Base-by-base conservation (phyloP, 768 basidiomycete genomes). In the Solioccasus polychromus region DNA sequence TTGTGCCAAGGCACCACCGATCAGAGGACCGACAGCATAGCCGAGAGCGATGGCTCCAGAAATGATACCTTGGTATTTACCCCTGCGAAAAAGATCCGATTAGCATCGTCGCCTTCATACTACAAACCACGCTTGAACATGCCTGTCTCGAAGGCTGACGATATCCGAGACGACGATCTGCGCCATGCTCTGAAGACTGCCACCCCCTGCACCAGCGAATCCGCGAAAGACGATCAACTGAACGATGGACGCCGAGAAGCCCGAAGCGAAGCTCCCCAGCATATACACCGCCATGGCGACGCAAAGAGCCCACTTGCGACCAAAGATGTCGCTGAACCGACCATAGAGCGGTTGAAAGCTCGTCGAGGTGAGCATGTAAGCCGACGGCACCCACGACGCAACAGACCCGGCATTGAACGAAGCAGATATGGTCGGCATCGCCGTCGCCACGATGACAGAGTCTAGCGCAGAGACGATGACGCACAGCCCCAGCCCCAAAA, bases 31-130 rank as follows among this genome's bases (percentile, higher is more conserved):
- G 5, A 84, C 70, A 0, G 78, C 75, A 54, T 81, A 85, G 4
- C 83, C 81, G 10, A 83, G 62, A 29, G 57, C 54, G 14, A 78
- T 70, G 11, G 78, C 72, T 5, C 73, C 78, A 3, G 81, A 79
- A 18, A 84, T 81, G 28, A 88, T 83, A 1, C 87, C 87, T 54
- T 86, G 83, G 55, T 87, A 89, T 66, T 88, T 88, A 20, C 85
- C 85, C 85, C 85, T 51, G 81, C 82, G 50, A 15, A 39, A 41
- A 47, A 18, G 6, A 15, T 15, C 8, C 14, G 2, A 15, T 28
- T 11, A 28, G n/a, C n/a, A n/a, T n/a, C n/a, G n/a, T n/a, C n/a
- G n/a, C n/a, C n/a, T n/a, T n/a, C n/a, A n/a, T n/a, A n/a, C n/a
- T n/a, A n/a, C n/a, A n/a, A 22, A 40, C 3, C 2, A 22, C 18